phyloP scores from a whole-genome alignment of 179 eudicot genomes.

The Heliamphora pulchella region DNA sequence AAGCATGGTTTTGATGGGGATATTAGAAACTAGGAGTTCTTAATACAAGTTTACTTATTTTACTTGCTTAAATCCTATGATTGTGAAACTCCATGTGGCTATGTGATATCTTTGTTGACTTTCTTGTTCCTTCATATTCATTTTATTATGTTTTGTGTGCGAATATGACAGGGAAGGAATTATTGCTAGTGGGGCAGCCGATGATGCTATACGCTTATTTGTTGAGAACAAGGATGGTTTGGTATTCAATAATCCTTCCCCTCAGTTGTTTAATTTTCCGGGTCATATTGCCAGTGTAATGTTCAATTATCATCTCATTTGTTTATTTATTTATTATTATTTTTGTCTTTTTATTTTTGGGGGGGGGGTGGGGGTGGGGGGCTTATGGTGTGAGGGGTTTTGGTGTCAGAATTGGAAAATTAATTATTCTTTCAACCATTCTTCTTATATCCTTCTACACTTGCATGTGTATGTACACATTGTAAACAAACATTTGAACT shows the following conservation, averaged over 20 bases:
- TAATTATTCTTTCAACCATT: no score
- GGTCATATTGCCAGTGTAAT: not conserved
- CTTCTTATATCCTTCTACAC: no score
- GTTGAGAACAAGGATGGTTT: constrained; percentile 50
- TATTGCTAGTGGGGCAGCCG: constrained; percentile 90
- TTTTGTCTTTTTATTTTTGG: no score
- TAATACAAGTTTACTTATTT: not conserved
- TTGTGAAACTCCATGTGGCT: constrained; percentile 1
- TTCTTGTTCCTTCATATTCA: constrained; percentile 6
- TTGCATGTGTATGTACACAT: not conserved
- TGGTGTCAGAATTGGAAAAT: no score
- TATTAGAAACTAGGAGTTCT: not conserved
- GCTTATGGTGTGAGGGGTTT: no score
- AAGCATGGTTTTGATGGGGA: constrained; percentile 4
- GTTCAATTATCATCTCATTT: not conserved
- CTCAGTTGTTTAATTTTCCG: not conserved
- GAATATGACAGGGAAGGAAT: constrained; percentile 60
- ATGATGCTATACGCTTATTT: constrained; percentile 85
- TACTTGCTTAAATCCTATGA: not conserved
- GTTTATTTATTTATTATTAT: no score
- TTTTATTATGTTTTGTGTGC: constrained; percentile 14
- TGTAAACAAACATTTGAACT: not conserved
- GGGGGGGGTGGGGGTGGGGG: no score
- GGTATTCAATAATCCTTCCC: constrained; percentile 29
- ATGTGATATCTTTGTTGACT: not conserved